Base-by-base conservation (phyloP, 129 eudicot species). In the Centella asiatica region DNA sequence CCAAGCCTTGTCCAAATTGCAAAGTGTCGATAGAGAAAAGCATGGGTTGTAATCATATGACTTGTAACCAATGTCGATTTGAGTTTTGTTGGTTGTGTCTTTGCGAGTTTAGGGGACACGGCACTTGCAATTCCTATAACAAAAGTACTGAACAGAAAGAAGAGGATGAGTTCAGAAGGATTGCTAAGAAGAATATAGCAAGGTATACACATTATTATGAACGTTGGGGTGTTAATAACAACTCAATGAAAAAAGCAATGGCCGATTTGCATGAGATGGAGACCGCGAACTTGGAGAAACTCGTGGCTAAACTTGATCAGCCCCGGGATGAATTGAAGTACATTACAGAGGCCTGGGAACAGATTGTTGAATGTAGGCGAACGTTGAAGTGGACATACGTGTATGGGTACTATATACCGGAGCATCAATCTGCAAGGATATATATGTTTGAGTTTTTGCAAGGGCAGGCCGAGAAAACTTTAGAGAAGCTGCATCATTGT, bases 191-290 rank as follows among this genome's bases (percentile, higher is more conserved):
- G 0, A 10, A 48, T 17, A 12, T 74, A 45, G 52, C 51, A 46
- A 67, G 44, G 36, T 74, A 60, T 42, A 51, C 50, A 10, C 74
- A 60, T 54, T 62, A 61, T 61, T 74, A 60, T 6, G 69, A 61
- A 49, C 29, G 74, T 27, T 74, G 79, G 79, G 58, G 40, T 12
- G 32, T 42, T 17, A 60, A 53, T 34, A 24, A 61, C n/a, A 31
- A 22, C 3, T 51, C 79, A 20, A 69, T 53, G 59, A 18, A 27
- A 6, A 65, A 40, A 32, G 66, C 65, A 19, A 9, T n/a, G 10
- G 9, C 50, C 4, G 77, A 64, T 44, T 31, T 57, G 34, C 10
- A 50, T 17, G 9, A 22, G 18, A 52, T 64, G 65, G 14, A 64
- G 36, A 11, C 26, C 17, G 15, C 12, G 23, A 6, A 72, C 57